Evolutionary conservation across 73 alveolate species (phyloP), one percentile per base, ranked within the genome.

Genomic region (Uronychia binucleata): DNA sequence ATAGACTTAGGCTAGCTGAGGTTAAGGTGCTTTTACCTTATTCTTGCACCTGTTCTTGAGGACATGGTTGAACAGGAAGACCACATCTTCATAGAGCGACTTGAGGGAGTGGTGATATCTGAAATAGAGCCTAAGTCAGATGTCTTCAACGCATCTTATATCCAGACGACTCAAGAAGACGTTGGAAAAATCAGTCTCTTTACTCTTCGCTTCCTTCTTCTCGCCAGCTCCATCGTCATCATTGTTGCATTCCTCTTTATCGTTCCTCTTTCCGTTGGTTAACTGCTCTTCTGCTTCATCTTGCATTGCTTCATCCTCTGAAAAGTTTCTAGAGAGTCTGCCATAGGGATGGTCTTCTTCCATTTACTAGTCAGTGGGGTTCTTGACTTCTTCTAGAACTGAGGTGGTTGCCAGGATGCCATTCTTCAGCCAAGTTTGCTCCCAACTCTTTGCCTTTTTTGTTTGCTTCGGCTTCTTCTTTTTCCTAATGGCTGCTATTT

Each of bases 81-180:
- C 78, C 77, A 86, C 33, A 58, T 86, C 92, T n/a, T 34, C 58
- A 26, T 46, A 26, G 29, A 86, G 28, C 1, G 34, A 60, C 28
- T 59, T n/a, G 75, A 86, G 1, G 8, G 78, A 31, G 75, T 86
- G 92, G 35, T 86, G 78, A 58, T 86, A 86, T 58, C 86, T 82
- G 77, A 34, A 75, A 11, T 78, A 79, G 0, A 80, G 31, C 25
- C 83, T 77, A 1, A 76, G 58, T 86, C 83, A 46, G 33, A 86
- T 78, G 35, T 86, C 87, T 78, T 77, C 87, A 1, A 86, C 29
- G 1, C 77, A 26, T 27, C 59, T 31, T 19, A 86, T 14, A 19
- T 34, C 75, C 1, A 35, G 0, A 31, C 76, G 26, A 19, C 34
- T 0, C 19, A 25, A 26, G 33, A 77, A 77, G 31, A n/a, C 46